Evolutionary conservation across 78 protist species (phyloP).

Genomic region (Neovahlkampfia damariscottae): DNA sequence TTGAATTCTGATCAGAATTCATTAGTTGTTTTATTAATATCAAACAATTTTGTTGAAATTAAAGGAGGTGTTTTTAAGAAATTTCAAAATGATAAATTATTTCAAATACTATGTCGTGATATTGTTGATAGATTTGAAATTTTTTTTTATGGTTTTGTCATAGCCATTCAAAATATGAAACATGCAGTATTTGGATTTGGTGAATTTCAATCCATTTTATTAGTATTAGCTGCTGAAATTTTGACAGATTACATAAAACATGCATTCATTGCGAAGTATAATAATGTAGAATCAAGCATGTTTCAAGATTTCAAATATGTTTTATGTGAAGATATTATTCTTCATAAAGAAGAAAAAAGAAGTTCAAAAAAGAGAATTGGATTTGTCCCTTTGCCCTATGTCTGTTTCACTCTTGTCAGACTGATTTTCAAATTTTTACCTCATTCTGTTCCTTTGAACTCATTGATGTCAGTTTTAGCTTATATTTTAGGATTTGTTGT

Average conservation of each 20-base stretch:
- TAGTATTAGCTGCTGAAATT: background rate
- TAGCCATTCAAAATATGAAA: background rate
- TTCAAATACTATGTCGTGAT: conserved; percentile 12
- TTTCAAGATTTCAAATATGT: background rate
- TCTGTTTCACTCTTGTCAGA: background rate
- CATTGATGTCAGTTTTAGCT: background rate
- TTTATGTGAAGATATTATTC: background rate
- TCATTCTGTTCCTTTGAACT: background rate
- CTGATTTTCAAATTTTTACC: background rate
- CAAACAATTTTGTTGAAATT: conserved; percentile 18
- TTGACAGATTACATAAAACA: conserved; percentile 15
- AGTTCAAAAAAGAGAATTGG: conserved; percentile 2
- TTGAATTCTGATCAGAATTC: conserved; percentile 10
- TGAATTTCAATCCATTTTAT: background rate
- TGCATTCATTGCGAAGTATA: conserved; percentile 9
- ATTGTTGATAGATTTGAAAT: conserved; percentile 12
- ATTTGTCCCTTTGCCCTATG: conserved; percentile 2
- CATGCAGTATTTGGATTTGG: background rate
- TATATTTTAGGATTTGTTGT: background rate
- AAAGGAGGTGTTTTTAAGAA: conserved; percentile 22
- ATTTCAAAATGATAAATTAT: background rate
- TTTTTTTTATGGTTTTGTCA: background rate
- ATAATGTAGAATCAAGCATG: background rate
- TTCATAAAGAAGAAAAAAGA: background rate
- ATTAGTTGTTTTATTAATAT: conserved; percentile 4